Conservation (phyloP, 371 early-diverging fungal species). For the Circinella minor region DNA sequence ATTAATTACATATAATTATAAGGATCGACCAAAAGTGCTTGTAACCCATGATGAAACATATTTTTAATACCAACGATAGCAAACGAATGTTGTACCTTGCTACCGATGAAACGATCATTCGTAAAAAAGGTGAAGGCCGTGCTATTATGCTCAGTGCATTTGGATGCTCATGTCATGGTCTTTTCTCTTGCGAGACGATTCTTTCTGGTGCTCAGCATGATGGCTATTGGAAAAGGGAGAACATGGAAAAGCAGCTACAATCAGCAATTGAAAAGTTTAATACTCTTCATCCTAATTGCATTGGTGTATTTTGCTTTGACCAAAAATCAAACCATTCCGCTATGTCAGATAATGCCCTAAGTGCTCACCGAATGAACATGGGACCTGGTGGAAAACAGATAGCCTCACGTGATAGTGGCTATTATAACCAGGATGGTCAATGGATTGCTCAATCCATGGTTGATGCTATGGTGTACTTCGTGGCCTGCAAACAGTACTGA, state of each 20-base stretch:
- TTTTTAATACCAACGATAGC: constrained; percentile 18
- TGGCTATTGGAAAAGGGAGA: constrained; percentile 13
- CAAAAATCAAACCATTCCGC: constrained; percentile 1
- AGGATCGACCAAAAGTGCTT: constrained; percentile 3
- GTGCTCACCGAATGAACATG: not conserved
- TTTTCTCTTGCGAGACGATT: not conserved
- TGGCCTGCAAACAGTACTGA: too few relatives aligned
- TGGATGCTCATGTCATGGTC: not conserved
- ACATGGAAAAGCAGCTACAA: constrained; percentile 11
- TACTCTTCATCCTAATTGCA: constrained; percentile 13
- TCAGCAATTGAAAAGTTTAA: constrained; percentile 9
- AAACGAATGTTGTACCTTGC: not conserved
- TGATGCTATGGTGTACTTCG: too few relatives aligned
- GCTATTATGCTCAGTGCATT: too few relatives aligned
- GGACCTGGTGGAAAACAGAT: not conserved
- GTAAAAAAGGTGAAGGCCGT: constrained; percentile 6
- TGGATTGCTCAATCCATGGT: not conserved
- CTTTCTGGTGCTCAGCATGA: constrained; percentile 4
- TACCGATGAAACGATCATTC: not conserved
- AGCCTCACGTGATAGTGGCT: not conserved
- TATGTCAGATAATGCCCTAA: not conserved
- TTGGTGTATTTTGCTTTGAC: constrained; percentile 12
- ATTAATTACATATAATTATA: too few relatives aligned
- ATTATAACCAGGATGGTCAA: not conserved
- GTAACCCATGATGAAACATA: constrained; percentile 19